Conservation (phyloP, 805 yeast species). For the Candida broadrunensis region DNA sequence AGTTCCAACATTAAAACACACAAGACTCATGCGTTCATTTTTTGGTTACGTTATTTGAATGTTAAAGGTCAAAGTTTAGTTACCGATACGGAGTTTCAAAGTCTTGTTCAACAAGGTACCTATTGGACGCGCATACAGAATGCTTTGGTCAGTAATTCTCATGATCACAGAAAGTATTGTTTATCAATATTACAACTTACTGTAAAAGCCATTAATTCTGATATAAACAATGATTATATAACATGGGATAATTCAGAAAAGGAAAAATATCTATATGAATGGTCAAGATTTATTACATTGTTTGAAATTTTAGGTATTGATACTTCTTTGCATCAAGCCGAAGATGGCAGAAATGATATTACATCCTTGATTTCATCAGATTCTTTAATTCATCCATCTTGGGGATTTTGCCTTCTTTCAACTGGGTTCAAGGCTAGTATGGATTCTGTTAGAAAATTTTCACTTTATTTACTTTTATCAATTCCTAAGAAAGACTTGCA, state of each 20-base stretch:
- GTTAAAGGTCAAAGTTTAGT: conserved; percentile 10
- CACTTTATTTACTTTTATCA: conserved; percentile 53
- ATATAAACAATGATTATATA: conserved; percentile 37
- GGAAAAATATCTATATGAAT: conserved; percentile 41
- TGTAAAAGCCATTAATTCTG: conserved; percentile 40
- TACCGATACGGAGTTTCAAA: conserved; percentile 21
- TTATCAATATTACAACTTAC: conserved; percentile 65
- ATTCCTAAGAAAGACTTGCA: conserved; percentile 45
- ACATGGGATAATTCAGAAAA: conserved; percentile 37
- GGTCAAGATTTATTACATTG: conserved; percentile 73
- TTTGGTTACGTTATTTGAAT: conserved; percentile 56
- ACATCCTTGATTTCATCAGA: conserved; percentile 46
- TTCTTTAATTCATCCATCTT: conserved; percentile 58
- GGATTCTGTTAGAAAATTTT: conserved; percentile 71
- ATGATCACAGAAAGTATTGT: conserved; percentile 68
- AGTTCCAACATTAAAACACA: conserved; percentile 17
- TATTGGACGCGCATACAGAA: conserved; percentile 61
- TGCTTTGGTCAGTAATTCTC: conserved; percentile 53
- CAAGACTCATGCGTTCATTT: conserved; percentile 43
- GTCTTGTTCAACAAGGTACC: conserved; percentile 17
- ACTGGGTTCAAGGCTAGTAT: conserved; percentile 74
- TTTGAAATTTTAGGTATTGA: conserved; percentile 82
- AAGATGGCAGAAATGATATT: conserved; percentile 70
- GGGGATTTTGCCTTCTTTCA: conserved; percentile 72
- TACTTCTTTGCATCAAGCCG: conserved; percentile 81